These are phyloP conservation scores for Chamaecyparis obtusa DNA, from an alignment of 75 land plant genomes.

Conservation along the genomic window DNA sequence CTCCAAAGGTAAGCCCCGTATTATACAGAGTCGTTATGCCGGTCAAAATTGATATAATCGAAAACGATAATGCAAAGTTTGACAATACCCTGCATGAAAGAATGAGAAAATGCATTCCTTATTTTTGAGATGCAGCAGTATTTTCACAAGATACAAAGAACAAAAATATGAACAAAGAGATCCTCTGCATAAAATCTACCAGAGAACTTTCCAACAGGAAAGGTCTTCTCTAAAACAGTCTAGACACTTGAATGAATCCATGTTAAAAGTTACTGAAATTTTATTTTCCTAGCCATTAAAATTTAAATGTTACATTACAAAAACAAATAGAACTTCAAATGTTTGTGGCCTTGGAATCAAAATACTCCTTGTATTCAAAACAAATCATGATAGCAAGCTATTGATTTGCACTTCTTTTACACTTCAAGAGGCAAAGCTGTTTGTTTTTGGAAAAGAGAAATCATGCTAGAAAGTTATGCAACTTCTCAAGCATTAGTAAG, in stretches of 20 bases:
- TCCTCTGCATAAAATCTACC: not conserved
- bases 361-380: not conserved
- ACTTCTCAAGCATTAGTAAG: not conserved
- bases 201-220: no score
- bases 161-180: not conserved
- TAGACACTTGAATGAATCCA: no score
- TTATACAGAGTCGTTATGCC: constrained; percentile 85
- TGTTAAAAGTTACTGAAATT: not conserved
- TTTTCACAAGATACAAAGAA: not conserved
- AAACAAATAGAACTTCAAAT: not conserved
- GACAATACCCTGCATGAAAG: constrained; percentile 62
- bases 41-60: constrained; percentile 85
- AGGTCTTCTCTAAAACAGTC: no score
- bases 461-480: not conserved
- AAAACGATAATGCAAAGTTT: constrained; percentile 87
- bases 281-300: not conserved
- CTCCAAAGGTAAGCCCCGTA: constrained; percentile 83
- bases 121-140: not conserved
- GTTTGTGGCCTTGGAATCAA: not conserved
- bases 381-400: not conserved
- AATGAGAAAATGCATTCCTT: not conserved
- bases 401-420: not conserved
- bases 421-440: not conserved
- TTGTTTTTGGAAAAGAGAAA: not conserved
- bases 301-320: not conserved